These are phyloP conservation scores for Melampsora larici-populina DNA, from an alignment of 1,284 basidiomycete genomes.

Conservation along the genomic window DNA sequence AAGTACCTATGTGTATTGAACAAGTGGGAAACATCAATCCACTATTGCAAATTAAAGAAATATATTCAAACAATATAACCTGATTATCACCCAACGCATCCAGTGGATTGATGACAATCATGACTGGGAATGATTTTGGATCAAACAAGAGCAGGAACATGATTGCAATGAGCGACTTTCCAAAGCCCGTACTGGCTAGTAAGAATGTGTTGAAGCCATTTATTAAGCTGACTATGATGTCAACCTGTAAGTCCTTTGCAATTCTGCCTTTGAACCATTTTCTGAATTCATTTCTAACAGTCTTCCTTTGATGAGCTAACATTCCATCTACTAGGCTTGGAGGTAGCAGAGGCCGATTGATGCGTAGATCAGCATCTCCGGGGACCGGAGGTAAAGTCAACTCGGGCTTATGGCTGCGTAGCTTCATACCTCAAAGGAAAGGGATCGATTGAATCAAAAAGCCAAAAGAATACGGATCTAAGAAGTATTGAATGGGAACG, in stretches of 20 bases:
- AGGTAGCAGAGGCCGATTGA: neutral
- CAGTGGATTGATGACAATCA: neutral
- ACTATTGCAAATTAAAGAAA: neutral
- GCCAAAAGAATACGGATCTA: no score
- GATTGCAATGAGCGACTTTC: neutral
- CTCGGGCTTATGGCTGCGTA: no score
- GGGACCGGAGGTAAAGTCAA: no score
- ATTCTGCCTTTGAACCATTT: neutral
- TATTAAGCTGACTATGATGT: neutral
- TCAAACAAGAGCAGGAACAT: neutral
- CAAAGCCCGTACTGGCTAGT: neutral
- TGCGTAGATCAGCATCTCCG: neutral
- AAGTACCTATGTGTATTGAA: neutral
- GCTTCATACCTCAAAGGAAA: no score
- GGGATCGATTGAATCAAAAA: no score
- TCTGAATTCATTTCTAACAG: neutral
- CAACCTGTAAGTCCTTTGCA: conserved; percentile 5
- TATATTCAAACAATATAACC: neutral
- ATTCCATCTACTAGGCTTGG: neutral
- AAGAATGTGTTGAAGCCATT: conserved; percentile 5
- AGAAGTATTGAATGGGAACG: no score
- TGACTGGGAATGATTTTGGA: neutral
- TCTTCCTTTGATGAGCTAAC: neutral
- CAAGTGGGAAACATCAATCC: neutral
- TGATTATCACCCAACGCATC: conserved; percentile 1